Evolutionary conservation across 495 filamentous ascomycete species (phyloP).

Genomic region (Aspergillus baeticus): DNA sequence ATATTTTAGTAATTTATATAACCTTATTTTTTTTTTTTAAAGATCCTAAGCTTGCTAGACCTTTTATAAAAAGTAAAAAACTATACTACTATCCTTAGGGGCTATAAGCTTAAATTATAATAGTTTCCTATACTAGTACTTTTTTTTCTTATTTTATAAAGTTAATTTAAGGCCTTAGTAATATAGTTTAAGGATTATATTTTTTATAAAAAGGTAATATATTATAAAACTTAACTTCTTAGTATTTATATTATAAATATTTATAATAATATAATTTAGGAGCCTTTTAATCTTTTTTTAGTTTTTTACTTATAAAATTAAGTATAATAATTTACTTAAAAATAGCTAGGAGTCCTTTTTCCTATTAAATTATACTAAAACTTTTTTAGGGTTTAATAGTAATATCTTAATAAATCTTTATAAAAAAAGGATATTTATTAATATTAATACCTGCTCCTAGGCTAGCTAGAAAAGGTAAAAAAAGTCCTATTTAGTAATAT

Average conservation of each 20-base stretch:
- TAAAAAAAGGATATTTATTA: no score
- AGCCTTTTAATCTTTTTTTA: slow-evolving; percentile 6
- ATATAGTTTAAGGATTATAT: neutral
- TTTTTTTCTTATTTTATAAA: neutral
- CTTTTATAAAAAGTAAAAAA: slow-evolving; percentile 2
- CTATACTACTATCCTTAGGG: neutral
- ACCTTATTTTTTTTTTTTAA: neutral
- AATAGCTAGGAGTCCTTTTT: no score
- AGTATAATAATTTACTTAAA: neutral
- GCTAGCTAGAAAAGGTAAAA: no score
- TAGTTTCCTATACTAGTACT: neutral
- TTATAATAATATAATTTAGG: neutral
- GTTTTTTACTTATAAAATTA: neutral
- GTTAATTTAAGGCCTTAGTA: neutral
- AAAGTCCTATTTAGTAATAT: no score
- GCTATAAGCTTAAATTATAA: neutral
- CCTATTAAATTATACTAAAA: no score
- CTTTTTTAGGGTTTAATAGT: no score
- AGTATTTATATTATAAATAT: neutral
- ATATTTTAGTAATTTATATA: neutral
- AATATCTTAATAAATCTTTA: slow-evolving; percentile 6
- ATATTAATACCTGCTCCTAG: no score
- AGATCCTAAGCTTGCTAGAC: slow-evolving; percentile 1
- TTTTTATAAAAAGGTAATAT: neutral
- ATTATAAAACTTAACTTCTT: neutral